Evolutionary conservation across 2,329 filamentous ascomycete species (phyloP), one percentile per base, ranked within the genome.

Genomic region (Lasiodiplodia theobromae): DNA sequence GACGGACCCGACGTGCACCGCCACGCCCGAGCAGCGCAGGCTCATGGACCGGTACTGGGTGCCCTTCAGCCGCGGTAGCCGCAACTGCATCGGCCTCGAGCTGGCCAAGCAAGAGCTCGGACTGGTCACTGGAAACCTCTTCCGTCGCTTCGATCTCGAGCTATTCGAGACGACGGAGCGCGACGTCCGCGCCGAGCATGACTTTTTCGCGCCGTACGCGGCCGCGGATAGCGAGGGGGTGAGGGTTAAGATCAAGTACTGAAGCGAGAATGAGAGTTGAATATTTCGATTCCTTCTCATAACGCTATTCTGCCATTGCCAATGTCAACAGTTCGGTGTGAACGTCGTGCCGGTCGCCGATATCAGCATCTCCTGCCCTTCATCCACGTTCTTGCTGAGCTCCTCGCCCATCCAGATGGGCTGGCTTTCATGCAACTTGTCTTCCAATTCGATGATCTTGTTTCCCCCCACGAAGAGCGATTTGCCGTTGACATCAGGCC

Each of bases 351-450:
- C 40, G 2, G 14, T n/a, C 40, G 25, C 44, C 18, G 58, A 28
- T 23, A 63, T 23, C 68, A 71, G 31, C 44, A 65, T 65, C 34
- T 62, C 54, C 40, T 74, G 73, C 5, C 73, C 73, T 52, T 69
- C 70, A 14, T 72, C 71, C 7, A 75, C 66, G 3, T 72, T 66
- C 49, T 63, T 71, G 44, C 73, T 75, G 31, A 74, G 71, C 65
- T 73, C 70, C 54, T 74, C 70, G 0, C 74, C 74, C 52, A 75
- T 71, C 74, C 74, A 75, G 31, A 72, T 68, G 3, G 74, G 72
- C 40, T 74, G 72, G 12, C 71, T 69, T 3, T 53, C 67, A 38
- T 73, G 71, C 38, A 77, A 69, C 16, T 66, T 70, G 38, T 75
- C 73, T 49, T 76, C 73, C 28, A 76, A 71, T 49, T 75, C 73